Conservation (phyloP, 345 rosid species). For the Heritiera littoralis region DNA sequence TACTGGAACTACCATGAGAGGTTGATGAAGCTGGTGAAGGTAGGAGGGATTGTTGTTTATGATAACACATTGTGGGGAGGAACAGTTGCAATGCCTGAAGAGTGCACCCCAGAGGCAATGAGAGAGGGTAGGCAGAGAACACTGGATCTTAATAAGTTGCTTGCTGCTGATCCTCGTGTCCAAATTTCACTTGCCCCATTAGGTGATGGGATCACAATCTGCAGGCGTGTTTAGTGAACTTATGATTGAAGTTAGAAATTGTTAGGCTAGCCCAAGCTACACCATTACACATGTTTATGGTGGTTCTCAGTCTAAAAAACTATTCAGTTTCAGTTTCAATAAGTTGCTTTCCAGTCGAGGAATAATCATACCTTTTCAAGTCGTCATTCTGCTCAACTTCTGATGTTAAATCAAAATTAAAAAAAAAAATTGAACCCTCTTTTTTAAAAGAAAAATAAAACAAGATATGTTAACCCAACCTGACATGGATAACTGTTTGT, state of each 20-base stretch:
- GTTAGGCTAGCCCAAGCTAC: neutral
- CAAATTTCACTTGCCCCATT: constrained; percentile 55
- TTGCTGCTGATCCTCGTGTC: constrained; percentile 57
- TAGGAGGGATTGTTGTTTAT: constrained; percentile 44
- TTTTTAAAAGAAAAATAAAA: too few species aligned
- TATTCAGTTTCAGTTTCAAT: neutral
- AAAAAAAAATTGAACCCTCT: too few species aligned
- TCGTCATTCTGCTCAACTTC: neutral
- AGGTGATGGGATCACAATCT: constrained; percentile 74
- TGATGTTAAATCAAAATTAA: too few species aligned
- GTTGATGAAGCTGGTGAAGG: constrained; percentile 42
- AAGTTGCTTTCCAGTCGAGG: neutral
- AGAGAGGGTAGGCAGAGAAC: constrained; percentile 28
- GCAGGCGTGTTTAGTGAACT: constrained; percentile 33
- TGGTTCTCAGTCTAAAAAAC: neutral
- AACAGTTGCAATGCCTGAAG: constrained; percentile 36
- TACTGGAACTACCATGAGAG: constrained; percentile 35
- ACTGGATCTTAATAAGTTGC: constrained; percentile 43
- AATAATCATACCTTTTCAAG: neutral
- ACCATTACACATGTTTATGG: neutral
- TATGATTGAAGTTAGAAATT: neutral
- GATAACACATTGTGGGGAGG: constrained; percentile 52
- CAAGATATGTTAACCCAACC: too few species aligned
- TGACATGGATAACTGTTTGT: too few species aligned
- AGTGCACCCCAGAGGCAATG: constrained; percentile 25